phyloP scores from a whole-genome alignment of 768 basidiomycete genomes.

The Clitopilus passeckerianus region DNA sequence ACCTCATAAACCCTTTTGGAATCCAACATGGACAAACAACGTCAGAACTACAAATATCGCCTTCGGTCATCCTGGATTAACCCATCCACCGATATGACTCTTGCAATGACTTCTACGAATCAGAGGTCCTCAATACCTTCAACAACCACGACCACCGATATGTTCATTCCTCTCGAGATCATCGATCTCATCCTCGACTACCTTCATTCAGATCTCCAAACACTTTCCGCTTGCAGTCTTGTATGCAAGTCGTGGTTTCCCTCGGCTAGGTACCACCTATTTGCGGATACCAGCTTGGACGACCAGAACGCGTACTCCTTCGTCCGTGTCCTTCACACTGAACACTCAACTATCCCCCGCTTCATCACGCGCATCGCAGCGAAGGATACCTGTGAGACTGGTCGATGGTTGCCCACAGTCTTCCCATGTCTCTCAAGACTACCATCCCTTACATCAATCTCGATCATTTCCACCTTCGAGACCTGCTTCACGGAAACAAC shows the following conservation, averaged over 20 bases:
- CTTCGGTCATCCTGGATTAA: background rate
- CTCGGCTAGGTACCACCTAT: conserved; percentile 13
- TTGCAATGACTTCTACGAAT: conserved; percentile 1
- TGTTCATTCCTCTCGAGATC: conserved; percentile 11
- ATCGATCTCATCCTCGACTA: conserved; percentile 14
- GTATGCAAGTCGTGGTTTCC: conserved; percentile 16
- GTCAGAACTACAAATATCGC: conserved; percentile 6
- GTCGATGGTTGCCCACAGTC: background rate
- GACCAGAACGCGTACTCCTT: conserved; percentile 7
- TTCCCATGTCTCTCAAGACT: conserved; percentile 2
- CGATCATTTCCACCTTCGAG: conserved; percentile 6
- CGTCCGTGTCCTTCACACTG: conserved; percentile 7
- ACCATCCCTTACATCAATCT: conserved; percentile 7
- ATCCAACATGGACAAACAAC: conserved; percentile 5
- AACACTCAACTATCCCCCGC: conserved; percentile 7
- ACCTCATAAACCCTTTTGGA: conserved; percentile 6
- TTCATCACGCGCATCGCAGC: conserved; percentile 8
- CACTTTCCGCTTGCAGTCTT: conserved; percentile 13
- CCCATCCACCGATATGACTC: background rate
- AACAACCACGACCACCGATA: background rate
- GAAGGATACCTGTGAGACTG: conserved; percentile 9
- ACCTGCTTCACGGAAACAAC: conserved; percentile 2
- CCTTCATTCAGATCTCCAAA: conserved; percentile 5
- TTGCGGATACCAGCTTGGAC: conserved; percentile 9
- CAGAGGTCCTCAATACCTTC: background rate